These are phyloP conservation scores for Ehretia macrophylla DNA, from an alignment of 257 asterid species.

Conservation along the genomic window DNA sequence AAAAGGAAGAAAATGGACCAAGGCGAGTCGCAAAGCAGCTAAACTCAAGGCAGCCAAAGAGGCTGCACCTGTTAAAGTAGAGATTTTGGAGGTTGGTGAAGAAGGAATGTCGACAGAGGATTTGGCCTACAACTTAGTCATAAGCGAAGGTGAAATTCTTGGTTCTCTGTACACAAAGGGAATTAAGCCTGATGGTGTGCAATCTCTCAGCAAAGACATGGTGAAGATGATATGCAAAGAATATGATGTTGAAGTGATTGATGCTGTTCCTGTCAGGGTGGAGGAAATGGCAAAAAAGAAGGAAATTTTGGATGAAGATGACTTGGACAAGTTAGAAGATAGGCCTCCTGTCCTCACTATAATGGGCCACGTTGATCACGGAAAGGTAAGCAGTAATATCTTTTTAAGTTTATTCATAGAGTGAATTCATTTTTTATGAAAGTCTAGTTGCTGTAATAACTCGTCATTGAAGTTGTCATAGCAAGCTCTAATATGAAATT, in stretches of 20 bases:
- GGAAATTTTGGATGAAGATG: constrained; percentile 78
- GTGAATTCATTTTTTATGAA: no score
- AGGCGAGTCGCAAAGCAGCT: constrained; percentile 98
- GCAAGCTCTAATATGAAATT: constrained; percentile 21
- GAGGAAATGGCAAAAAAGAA: constrained; percentile 96
- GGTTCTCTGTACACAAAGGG: constrained; percentile 76
- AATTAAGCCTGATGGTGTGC: constrained; percentile 93
- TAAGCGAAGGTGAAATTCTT: constrained; percentile 92
- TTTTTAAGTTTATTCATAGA: no score
- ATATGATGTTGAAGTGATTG: constrained; percentile 88
- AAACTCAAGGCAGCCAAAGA: constrained; percentile 85
- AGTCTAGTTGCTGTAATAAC: no score
- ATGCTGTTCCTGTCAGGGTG: constrained; percentile 59
- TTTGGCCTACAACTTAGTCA: constrained; percentile 78
- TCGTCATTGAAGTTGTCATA: no score
- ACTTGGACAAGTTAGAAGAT: constrained; percentile 73
- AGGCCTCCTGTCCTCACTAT: constrained; percentile 95
- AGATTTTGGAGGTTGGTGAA: constrained; percentile 85
- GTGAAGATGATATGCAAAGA: constrained; percentile 95
- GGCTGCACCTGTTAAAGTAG: constrained; percentile 88
- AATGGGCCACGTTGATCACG: constrained; percentile 99
- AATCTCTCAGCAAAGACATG: constrained; percentile 85
- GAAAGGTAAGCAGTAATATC: constrained; percentile 57
- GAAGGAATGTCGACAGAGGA: constrained; percentile 93
- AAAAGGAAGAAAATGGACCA: constrained; percentile 96